Percentiles rank a stretch among this genome's conserved stretches.
Evolutionary conservation across 208 protist genomes (phyloP).

Genomic region (Vickermania ingenoplastis): DNA sequence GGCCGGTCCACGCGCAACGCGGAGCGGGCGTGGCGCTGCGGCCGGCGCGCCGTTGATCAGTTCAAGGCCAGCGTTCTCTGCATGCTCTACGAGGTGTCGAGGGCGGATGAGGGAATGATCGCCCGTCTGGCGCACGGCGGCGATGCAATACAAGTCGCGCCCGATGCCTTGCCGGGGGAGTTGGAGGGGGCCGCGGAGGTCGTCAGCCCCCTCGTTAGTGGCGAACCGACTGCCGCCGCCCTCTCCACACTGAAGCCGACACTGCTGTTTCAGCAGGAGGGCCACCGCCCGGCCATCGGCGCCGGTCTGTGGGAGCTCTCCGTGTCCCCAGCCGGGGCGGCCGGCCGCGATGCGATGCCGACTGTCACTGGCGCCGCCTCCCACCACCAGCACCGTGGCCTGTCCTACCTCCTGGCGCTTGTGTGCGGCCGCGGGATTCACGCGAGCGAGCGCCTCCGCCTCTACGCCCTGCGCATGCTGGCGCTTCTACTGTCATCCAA

Average conservation of each 20-base stretch:
- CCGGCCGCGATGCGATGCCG: not conserved
- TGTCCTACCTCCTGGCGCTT: conserved; percentile 53
- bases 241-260: not conserved
- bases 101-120: conserved; percentile 39
- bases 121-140: not conserved
- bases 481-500: conserved; percentile 69
- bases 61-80: conserved; percentile 68
- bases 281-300: not conserved
- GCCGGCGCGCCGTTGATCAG: conserved; percentile 21
- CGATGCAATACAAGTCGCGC: not conserved
- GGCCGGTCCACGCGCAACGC: not conserved
- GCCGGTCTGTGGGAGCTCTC: not conserved
- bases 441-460: conserved; percentile 60
- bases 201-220: not conserved
- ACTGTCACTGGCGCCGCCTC: not conserved
- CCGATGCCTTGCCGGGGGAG: conserved; percentile 39
- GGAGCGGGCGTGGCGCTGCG: not conserved
- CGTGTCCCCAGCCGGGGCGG: not conserved
- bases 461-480: conserved; percentile 70
- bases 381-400: conserved; percentile 8
- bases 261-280: not conserved
- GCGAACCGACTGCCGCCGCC: not conserved
- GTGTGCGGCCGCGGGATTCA: conserved; percentile 59
- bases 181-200: conserved; percentile 22
- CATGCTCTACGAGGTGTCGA: conserved; percentile 85